Base-by-base conservation (phyloP, 2,329 filamentous ascomycete species). In the Pseudogymnoascus sp. region DNA sequence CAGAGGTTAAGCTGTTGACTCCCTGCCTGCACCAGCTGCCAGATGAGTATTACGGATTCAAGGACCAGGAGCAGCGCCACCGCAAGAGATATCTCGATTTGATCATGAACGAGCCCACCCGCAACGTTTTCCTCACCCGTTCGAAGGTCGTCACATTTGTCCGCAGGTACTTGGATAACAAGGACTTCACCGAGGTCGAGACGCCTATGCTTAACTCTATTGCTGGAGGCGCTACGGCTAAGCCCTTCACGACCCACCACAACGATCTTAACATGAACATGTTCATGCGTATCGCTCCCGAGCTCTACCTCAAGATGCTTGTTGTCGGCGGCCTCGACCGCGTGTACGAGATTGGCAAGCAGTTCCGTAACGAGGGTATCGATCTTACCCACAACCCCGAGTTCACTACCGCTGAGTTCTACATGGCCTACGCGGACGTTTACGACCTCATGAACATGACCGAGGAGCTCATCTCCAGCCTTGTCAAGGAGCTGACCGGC, bases 121-220 rank as follows among this genome's bases (percentile, higher is more conserved):
- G 91, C 61, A 83, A 95, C 63, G 88, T 92, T 62, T 89, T 97
- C 74, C 81, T 91, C 70, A 91, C 89, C 38, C 85, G 94, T 61
- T 85, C 90, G 70, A 91, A 90, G 82, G 92, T 97, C 70, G 85
- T 96, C 72, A 86, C 84, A 64, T 97, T 91, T 73, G 88, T 99
- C 67, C 90, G 94, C 67, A 83, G 84, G 69, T 99, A 88, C 81
- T 90, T 99, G 68, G 90, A 97, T 70, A 83, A 87, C 67, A 83
- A 88, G 60, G 90, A 93, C 69, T 99, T 99, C 74, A 81, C 91
- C 61, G 92, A 97, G 74, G 92, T 97, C 25, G 91, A 97, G 77
- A 99, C 94, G 0, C 93, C 94, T 4, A 97, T 97, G 85, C 92
- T 99, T 83, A 95, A 96, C 74, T 84, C 89, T 70, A 96, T 96